phyloP scores from a whole-genome alignment of 257 asterid genomes.

The Fraxinus excelsior region DNA sequence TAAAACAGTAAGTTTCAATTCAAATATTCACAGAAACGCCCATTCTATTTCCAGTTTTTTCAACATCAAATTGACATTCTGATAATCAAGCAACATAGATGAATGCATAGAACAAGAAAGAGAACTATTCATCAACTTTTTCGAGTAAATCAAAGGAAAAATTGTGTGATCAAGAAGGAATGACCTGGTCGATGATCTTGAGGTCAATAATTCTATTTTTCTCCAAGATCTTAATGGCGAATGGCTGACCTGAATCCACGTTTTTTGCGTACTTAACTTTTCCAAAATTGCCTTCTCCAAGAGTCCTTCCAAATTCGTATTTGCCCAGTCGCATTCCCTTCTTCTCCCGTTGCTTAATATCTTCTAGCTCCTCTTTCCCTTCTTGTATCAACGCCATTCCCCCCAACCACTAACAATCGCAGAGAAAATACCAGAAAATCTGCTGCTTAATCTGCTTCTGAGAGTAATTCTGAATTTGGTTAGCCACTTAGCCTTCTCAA shows the following conservation, averaged over 20 bases:
- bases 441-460: neutral
- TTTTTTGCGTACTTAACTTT: conserved; percentile 84
- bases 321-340: conserved; percentile 74
- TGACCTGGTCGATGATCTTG: conserved; percentile 76
- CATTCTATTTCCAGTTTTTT: neutral
- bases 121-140: neutral
- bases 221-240: conserved; percentile 83
- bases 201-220: conserved; percentile 70
- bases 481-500: neutral
- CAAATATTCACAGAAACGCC: neutral
- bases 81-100: neutral
- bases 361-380: conserved; percentile 20
- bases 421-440: neutral
- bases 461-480: neutral
- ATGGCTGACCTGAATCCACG: conserved; percentile 58
- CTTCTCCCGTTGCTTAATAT: neutral
- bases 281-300: conserved; percentile 95
- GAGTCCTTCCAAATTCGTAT: conserved; percentile 78
- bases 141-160: neutral
- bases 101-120: neutral
- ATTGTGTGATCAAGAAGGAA: neutral
- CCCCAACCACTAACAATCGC: neutral
- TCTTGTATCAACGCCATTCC: conserved; percentile 45
- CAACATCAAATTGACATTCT: neutral
- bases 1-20: neutral